Percentiles rank a stretch among this genome's conserved stretches.
These are phyloP conservation scores for Striga asiatica DNA, from an alignment of 257 asterid genomes.

Conservation along the genomic window DNA sequence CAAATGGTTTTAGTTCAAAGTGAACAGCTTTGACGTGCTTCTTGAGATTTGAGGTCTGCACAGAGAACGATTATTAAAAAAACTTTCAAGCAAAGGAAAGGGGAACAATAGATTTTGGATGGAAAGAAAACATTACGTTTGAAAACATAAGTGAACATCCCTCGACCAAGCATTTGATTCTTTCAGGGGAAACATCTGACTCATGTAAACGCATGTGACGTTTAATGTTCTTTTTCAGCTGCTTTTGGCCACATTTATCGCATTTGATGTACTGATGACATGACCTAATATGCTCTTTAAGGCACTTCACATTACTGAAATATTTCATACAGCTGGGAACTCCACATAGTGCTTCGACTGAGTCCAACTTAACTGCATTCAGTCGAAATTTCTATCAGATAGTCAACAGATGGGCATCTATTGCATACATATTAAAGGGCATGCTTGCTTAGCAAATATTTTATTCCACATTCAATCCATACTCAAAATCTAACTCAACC, in stretches of 20 bases:
- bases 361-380: constrained; percentile 62
- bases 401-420: not conserved
- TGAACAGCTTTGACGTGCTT: constrained; percentile 78
- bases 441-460: too few relatives aligned
- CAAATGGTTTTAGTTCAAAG: constrained; percentile 44
- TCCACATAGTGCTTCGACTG: constrained; percentile 64
- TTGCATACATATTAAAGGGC: not conserved
- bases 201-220: constrained; percentile 70
- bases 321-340: constrained; percentile 83
- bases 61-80: not conserved
- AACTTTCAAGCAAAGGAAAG: not conserved
- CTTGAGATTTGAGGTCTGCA: constrained; percentile 64
- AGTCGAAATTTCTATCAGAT: not conserved
- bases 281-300: constrained; percentile 54
- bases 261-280: constrained; percentile 63
- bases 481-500: too few relatives aligned
- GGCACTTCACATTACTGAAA: constrained; percentile 60
- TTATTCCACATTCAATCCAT: too few relatives aligned
- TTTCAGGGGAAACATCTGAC: constrained; percentile 22
- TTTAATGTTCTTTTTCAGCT: constrained; percentile 78
- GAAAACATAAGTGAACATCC: constrained; percentile 58
- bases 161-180: constrained; percentile 42
- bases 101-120: not conserved
- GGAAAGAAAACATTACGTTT: constrained; percentile 30
- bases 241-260: constrained; percentile 64